Conservation (phyloP, 768 basidiomycete genomes). For the Agrocybe chaxingu region DNA sequence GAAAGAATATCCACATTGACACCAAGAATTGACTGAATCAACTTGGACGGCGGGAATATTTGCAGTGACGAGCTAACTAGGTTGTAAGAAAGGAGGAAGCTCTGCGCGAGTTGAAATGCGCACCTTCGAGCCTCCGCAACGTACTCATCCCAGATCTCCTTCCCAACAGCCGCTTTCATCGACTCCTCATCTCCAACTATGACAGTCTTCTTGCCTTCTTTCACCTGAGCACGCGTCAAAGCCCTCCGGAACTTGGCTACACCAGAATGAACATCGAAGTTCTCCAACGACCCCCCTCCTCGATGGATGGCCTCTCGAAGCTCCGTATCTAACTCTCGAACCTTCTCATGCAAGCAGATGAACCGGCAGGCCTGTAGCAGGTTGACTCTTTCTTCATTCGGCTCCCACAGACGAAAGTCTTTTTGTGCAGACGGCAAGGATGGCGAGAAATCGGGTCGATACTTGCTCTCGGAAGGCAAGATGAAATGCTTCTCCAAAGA, state of each 20-base stretch:
- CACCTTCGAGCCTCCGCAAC: conserved; percentile 50
- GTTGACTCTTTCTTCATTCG: conserved; percentile 57
- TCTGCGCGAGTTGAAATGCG: conserved; percentile 8
- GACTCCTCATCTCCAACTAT: conserved; percentile 49
- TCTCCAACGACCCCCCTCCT: conserved; percentile 62
- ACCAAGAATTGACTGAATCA: conserved; percentile 50
- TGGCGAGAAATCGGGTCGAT: conserved; percentile 54
- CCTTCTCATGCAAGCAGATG: conserved; percentile 56
- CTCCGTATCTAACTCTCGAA: conserved; percentile 43
- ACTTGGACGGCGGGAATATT: conserved; percentile 40
- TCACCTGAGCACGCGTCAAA: conserved; percentile 49
- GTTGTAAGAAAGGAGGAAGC: neutral
- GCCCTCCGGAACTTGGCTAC: conserved; percentile 47
- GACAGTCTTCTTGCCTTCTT: conserved; percentile 45
- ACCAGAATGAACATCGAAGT: conserved; percentile 51
- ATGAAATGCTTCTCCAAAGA: conserved; percentile 48
- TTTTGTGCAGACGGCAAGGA: conserved; percentile 46
- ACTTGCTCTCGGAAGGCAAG: conserved; percentile 53
- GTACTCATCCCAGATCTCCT: conserved; percentile 52
- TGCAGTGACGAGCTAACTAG: conserved; percentile 36
- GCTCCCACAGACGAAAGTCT: conserved; percentile 59
- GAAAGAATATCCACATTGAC: conserved; percentile 29
- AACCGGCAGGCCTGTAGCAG: conserved; percentile 56
- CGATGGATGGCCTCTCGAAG: conserved; percentile 52
- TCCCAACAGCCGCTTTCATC: conserved; percentile 49